These are phyloP conservation scores for Colletotrichum spaethianum DNA, from an alignment of 2,329 filamentous ascomycete species.

Conservation along the genomic window DNA sequence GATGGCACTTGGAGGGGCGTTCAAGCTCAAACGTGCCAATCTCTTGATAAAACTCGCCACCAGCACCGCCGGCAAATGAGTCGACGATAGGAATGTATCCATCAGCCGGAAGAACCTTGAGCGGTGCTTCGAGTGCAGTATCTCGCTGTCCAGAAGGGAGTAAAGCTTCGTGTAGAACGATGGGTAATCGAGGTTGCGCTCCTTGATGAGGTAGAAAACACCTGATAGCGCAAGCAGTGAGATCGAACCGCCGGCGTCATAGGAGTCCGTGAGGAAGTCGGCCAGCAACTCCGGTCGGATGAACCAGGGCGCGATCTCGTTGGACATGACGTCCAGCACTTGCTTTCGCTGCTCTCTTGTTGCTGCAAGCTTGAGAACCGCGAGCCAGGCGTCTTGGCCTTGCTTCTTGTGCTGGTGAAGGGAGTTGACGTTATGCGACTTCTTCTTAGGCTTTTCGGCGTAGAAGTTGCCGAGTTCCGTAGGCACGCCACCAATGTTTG, in stretches of 20 bases:
- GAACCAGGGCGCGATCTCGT: constrained; percentile 90
- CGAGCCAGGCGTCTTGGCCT: constrained; percentile 89
- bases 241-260: constrained; percentile 87
- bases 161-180: constrained; percentile 96
- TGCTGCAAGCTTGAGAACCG: constrained; percentile 78
- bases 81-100: constrained; percentile 90
- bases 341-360: constrained; percentile 83
- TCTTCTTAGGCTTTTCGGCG: constrained; percentile 74
- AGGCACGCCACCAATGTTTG: constrained; percentile 79
- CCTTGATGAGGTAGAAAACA: constrained; percentile 93
- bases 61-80: constrained; percentile 90
- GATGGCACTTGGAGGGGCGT: constrained; percentile 89
- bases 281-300: constrained; percentile 88
- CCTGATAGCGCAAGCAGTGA: constrained; percentile 92
- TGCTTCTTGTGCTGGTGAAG: constrained; percentile 81
- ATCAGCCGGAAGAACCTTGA: constrained; percentile 94
- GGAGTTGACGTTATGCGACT: constrained; percentile 76
- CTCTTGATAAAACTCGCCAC: constrained; percentile 98
- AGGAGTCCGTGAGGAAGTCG: constrained; percentile 97
- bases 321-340: constrained; percentile 81
- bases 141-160: constrained; percentile 86
- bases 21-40: constrained; percentile 86
- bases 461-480: constrained; percentile 80
- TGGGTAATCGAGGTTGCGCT: constrained; percentile 96
- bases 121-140: constrained; percentile 94